phyloP scores from a whole-genome alignment of 1,139 yeast species.

The Taphrina betulina region DNA sequence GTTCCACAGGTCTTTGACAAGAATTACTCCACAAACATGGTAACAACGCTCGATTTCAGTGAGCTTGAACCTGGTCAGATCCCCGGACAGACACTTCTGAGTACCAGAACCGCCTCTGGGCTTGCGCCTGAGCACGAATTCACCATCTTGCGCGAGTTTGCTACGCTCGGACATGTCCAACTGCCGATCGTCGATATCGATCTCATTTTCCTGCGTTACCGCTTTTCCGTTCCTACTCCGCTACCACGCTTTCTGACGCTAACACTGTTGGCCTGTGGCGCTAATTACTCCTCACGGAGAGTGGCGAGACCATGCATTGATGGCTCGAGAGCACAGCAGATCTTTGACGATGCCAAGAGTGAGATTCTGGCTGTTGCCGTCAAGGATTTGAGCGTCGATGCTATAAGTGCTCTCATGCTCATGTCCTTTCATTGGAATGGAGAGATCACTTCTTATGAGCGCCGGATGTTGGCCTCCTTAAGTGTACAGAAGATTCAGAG shows the following conservation, averaged over 20 bases:
- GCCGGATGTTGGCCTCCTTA: constrained; percentile 1
- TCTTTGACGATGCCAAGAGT: constrained; percentile 21
- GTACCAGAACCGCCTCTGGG: constrained; percentile 25
- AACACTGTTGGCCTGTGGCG: constrained; percentile 25
- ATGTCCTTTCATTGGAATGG: constrained; percentile 24
- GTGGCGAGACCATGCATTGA: constrained; percentile 12
- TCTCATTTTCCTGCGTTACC: constrained; percentile 21
- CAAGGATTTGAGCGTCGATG: constrained; percentile 8
- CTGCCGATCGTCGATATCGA: constrained; percentile 21
- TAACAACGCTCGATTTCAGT: too few species aligned
- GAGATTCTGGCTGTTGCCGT: constrained; percentile 13
- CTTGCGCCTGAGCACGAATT: constrained; percentile 13
- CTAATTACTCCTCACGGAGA: constrained; percentile 10
- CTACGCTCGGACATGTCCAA: constrained; percentile 4
- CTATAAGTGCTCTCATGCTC: constrained; percentile 7
- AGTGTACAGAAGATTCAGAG: constrained; percentile 11
- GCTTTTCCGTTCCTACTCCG: constrained; percentile 9
- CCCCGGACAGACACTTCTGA: too few species aligned
- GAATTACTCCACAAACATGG: too few species aligned
- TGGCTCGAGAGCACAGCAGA: constrained; percentile 1
- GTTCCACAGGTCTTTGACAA: not conserved
- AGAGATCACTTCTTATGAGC: constrained; percentile 13
- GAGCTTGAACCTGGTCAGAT: not conserved
- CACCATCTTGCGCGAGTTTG: constrained; percentile 13
- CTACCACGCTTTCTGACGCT: constrained; percentile 13